Conservation (phyloP, 768 basidiomycete species). For the Suillus discolor region DNA sequence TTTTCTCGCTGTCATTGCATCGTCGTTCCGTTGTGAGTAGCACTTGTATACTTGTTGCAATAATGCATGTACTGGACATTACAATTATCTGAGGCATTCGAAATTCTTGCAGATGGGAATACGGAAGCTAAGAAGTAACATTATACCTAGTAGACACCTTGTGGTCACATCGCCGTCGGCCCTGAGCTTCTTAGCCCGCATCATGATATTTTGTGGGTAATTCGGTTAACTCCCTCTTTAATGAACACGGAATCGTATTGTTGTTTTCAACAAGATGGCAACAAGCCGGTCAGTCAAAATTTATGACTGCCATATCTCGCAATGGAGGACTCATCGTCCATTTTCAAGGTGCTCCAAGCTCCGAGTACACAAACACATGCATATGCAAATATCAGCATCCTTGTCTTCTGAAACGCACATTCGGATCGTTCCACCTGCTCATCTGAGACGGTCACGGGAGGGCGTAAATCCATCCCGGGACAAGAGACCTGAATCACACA, state of each 20-base stretch:
- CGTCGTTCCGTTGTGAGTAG: slow-evolving; percentile 28
- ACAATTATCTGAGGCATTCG: background rate
- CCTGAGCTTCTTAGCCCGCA: slow-evolving; percentile 11
- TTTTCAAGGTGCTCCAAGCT: background rate
- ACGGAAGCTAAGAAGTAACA: background rate
- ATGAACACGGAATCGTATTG: background rate
- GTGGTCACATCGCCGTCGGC: slow-evolving; percentile 12
- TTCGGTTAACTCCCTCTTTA: background rate
- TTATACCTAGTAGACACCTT: background rate
- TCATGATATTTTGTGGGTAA: background rate
- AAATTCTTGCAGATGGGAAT: background rate
- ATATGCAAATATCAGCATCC: background rate
- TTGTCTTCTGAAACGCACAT: background rate
- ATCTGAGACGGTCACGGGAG: slow-evolving; percentile 5
- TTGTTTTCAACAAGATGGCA: background rate
- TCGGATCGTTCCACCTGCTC: background rate
- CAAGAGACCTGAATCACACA: background rate
- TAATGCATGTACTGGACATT: slow-evolving; percentile 12
- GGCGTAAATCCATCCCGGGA: slow-evolving; percentile 7
- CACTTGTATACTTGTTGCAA: slow-evolving; percentile 26
- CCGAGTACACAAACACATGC: slow-evolving; percentile 1
- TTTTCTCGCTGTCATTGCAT: slow-evolving; percentile 30
- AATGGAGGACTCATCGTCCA: background rate
- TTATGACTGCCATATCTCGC: background rate
- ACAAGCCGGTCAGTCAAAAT: background rate